Percentiles rank a stretch among this genome's conserved stretches.
phyloP scores from a whole-genome alignment of 441 rosid species.

The Geranium incanum region DNA sequence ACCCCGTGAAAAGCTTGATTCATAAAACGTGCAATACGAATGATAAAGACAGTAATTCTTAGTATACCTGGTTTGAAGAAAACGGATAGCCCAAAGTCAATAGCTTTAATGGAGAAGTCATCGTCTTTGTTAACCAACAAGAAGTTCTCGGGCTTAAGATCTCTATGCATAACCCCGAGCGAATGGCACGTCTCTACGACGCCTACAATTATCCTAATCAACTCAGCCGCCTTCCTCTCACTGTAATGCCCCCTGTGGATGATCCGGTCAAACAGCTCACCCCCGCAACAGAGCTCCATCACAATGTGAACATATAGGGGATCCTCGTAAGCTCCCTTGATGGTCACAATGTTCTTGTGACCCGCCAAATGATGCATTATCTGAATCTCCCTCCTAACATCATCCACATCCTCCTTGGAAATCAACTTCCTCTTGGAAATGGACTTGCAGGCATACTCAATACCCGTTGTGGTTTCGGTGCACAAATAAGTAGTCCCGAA shows the following conservation, averaged over 20 bases:
- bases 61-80: constrained; percentile 77
- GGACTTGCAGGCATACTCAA: constrained; percentile 74
- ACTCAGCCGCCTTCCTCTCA: constrained; percentile 35
- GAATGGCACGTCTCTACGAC: constrained; percentile 95
- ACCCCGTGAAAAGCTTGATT: not conserved
- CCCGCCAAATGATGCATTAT: constrained; percentile 95
- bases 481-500: constrained; percentile 90
- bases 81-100: constrained; percentile 88
- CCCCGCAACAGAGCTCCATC: constrained; percentile 93
- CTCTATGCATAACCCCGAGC: constrained; percentile 26
- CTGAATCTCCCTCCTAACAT: constrained; percentile 90
- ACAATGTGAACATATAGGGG: constrained; percentile 78
- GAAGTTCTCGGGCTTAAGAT: constrained; percentile 94
- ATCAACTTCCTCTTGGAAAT: constrained; percentile 76
- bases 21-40: not conserved
- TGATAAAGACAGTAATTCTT: not conserved
- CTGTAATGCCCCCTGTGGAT: constrained; percentile 84
- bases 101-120: constrained; percentile 68
- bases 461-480: constrained; percentile 48
- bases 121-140: constrained; percentile 62
- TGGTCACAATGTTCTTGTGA: constrained; percentile 75
- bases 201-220: constrained; percentile 67
- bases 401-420: constrained; percentile 70
- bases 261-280: constrained; percentile 88
- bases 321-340: constrained; percentile 79